Percentiles rank a stretch among this genome's conserved stretches.
phyloP scores from a whole-genome alignment of 2,329 filamentous ascomycete genomes.

The Phoma sp. region DNA sequence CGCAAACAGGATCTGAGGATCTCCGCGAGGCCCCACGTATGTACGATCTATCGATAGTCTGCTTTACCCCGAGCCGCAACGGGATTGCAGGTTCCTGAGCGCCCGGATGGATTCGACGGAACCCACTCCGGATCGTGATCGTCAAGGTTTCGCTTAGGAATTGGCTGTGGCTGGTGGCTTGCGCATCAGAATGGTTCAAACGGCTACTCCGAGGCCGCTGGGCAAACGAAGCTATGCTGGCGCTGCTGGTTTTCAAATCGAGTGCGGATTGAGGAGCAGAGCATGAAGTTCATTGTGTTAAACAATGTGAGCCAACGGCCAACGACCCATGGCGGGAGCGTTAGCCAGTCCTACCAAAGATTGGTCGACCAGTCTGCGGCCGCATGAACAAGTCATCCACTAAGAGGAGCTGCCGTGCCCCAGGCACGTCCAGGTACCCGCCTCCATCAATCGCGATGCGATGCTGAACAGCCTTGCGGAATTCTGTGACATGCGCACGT shows the following conservation, averaged over 20 bases:
- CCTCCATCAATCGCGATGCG: not conserved
- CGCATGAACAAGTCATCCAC: constrained; percentile 15
- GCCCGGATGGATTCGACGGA: constrained; percentile 11
- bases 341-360: not conserved
- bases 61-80: constrained; percentile 5
- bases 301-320: not conserved
- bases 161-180: constrained; percentile 14
- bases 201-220: not conserved
- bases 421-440: constrained; percentile 3
- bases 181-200: constrained; percentile 5
- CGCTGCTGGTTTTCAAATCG: not conserved
- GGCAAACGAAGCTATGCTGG: not conserved
- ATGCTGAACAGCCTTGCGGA: constrained; percentile 4
- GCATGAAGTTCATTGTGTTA: not conserved
- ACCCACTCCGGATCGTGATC: constrained; percentile 15
- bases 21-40: constrained; percentile 12
- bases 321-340: not conserved
- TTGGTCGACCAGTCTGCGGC: constrained; percentile 7
- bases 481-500: not conserved
- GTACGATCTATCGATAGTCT: constrained; percentile 1
- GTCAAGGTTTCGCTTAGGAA: constrained; percentile 16
- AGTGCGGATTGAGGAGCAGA: not conserved
- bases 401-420: not conserved
- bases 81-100: constrained; percentile 6
- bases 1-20: constrained; percentile 8